Evolutionary conservation across 495 filamentous ascomycete species (phyloP).

Genomic region (Aspergillus asperescens): DNA sequence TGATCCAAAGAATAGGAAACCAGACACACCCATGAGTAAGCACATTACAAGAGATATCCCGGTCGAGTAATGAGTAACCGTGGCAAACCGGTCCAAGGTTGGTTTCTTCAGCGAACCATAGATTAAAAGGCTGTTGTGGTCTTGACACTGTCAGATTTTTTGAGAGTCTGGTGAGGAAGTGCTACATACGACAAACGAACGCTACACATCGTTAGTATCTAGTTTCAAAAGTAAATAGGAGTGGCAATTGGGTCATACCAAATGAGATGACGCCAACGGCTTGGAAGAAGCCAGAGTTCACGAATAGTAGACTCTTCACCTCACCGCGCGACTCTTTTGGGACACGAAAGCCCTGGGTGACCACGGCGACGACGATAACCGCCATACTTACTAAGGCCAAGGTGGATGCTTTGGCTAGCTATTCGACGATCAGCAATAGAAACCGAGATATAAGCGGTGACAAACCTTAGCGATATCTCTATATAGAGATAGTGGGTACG

Average conservation of each 20-base stretch:
- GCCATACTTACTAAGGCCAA: constrained; percentile 87
- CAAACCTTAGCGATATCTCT: constrained; percentile 92
- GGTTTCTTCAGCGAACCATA: constrained; percentile 93
- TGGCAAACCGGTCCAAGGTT: constrained; percentile 88
- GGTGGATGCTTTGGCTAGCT: constrained; percentile 93
- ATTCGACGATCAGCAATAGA: constrained; percentile 22
- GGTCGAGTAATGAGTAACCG: constrained; percentile 89
- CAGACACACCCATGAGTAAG: constrained; percentile 77
- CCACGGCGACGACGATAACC: constrained; percentile 81
- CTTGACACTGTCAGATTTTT: constrained; percentile 32
- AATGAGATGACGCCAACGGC: constrained; percentile 97
- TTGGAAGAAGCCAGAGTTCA: constrained; percentile 86
- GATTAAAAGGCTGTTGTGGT: constrained; percentile 95
- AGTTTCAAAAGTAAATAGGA: background rate
- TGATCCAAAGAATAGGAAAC: constrained; percentile 89
- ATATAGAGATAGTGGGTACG: constrained; percentile 90
- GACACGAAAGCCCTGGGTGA: constrained; percentile 74
- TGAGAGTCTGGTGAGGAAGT: background rate
- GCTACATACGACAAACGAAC: constrained; percentile 71
- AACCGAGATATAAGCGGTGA: background rate
- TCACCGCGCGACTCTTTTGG: constrained; percentile 63
- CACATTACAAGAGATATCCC: constrained; percentile 84
- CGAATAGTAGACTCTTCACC: constrained; percentile 58
- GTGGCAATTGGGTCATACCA: constrained; percentile 46
- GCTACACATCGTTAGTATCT: constrained; percentile 48